Base-by-base conservation (phyloP, 345 rosid species). In the Clarkia xantiana region DNA sequence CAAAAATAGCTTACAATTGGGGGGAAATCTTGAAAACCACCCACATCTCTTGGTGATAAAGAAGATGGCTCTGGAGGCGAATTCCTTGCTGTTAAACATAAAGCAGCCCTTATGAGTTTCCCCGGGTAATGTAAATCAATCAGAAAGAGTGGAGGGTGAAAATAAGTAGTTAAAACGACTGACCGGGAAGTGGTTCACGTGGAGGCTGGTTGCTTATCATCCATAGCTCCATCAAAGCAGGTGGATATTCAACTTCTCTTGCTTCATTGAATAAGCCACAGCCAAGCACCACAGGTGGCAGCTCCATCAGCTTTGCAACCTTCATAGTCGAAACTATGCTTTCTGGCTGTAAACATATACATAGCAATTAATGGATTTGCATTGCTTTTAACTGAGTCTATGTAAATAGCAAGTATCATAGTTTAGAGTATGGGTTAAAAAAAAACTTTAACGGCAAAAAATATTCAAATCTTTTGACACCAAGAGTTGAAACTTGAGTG, bases 221-320 rank as follows among this genome's bases (percentile, higher is more conserved):
- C 91, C 94, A 86, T 29, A 77, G 79, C 66, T 79, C 71, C 51
- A 71, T 44, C 15, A 86, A 79, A 44, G 82, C 70, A 49, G 67
- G 76, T 18, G 89, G 94, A 66, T 90, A 90, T 53, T 70, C 52
- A 43, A 69, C 50, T 10, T 70, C 65, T 63, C 61, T 44, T 44
- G 57, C 62, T 62, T 55, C 67, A 5, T 12, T 56, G 23, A 60
- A 59, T 23, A 62, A 58, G 47, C 70, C 67, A 59, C 77, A 82
- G 16, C 63, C 65, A 49, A 83, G 66, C 52, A 66, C 81, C 14
- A 64, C 53, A 19, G 82, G 75, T 45, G 97, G 97, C 42, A 86
- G 60, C 66, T 81, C 76, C 80, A 78, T 75, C 15, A 76, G 83
- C 53, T 67, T 65, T 48, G 73, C 45, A 12, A 71, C 57, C 71